Evolutionary conservation across 805 yeast species (phyloP).

Genomic region (Teunomyces barrocoloradensis): DNA sequence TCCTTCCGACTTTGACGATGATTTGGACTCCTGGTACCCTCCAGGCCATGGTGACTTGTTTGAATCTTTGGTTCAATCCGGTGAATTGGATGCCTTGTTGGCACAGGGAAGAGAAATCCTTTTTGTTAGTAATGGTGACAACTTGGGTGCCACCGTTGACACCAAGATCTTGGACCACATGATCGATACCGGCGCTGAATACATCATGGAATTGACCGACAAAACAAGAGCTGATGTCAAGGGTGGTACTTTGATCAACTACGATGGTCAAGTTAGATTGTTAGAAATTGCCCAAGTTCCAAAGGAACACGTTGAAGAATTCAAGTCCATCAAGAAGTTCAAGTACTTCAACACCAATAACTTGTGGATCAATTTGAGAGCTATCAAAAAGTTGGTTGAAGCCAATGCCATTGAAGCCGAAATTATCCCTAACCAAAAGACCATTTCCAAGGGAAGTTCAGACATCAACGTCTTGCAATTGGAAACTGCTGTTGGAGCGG

Average conservation of each 20-base stretch:
- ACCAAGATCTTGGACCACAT: conserved; percentile 86
- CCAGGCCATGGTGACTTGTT: conserved; percentile 99
- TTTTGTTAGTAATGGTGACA: conserved; percentile 97
- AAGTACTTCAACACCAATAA: conserved; percentile 98
- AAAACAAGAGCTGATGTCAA: conserved; percentile 99
- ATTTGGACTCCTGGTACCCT: conserved; percentile 91
- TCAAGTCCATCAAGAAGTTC: conserved; percentile 96
- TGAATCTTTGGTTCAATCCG: conserved; percentile 84
- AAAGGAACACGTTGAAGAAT: conserved; percentile 96
- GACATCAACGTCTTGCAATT: conserved; percentile 88
- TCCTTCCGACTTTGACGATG: conserved; percentile 71
- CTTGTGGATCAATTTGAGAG: conserved; percentile 94
- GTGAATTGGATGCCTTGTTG: conserved; percentile 85
- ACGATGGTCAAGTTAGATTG: conserved; percentile 90
- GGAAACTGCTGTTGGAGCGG: conserved; percentile 99
- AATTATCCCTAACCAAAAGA: conserved; percentile 92
- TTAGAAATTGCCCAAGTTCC: conserved; percentile 98
- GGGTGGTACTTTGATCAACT: conserved; percentile 97
- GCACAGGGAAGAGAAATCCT: conserved; percentile 92
- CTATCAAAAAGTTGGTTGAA: conserved; percentile 89
- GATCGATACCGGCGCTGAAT: conserved; percentile 88
- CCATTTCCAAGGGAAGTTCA: conserved; percentile 70
- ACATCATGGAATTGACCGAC: conserved; percentile 97
- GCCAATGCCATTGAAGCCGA: conserved; percentile 79
- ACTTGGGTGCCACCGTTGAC: conserved; percentile 97